Conservation (phyloP, 805 yeast species). For the Saccharomycopsis sp. region DNA sequence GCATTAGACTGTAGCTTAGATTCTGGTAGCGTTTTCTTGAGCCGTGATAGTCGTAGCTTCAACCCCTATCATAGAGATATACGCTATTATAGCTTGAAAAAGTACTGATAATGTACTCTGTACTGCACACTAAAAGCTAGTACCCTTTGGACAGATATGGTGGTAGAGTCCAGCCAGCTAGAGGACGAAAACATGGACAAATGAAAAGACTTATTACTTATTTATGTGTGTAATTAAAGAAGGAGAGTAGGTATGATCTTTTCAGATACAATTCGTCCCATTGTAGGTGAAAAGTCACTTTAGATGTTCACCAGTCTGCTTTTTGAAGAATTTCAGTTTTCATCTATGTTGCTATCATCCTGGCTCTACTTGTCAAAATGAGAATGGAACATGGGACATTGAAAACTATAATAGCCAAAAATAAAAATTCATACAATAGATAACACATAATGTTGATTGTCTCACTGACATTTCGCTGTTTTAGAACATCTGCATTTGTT, state of each 20-base stretch:
- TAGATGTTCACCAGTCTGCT: neutral
- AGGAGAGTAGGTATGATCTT: neutral
- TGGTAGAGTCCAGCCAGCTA: neutral
- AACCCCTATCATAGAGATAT: neutral
- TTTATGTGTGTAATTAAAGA: neutral
- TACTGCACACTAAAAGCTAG: neutral
- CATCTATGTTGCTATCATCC: neutral
- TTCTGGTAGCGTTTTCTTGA: neutral
- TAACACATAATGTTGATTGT: neutral
- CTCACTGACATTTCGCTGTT: neutral
- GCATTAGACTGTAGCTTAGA: neutral
- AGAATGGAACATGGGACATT: neutral
- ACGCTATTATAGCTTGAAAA: neutral
- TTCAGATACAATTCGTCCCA: neutral
- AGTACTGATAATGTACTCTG: neutral
- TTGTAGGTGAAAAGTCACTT: neutral
- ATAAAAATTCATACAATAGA: too few relatives aligned
- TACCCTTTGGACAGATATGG: neutral
- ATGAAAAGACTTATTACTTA: neutral
- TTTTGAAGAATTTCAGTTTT: neutral
- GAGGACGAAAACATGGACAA: neutral
- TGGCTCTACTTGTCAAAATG: neutral
- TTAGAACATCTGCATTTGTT: neutral
- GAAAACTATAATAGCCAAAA: neutral
- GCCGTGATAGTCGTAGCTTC: neutral